A percentile compares a stretch with the other conserved stretches of the same genome.
These are phyloP conservation scores for Corrigiola litoralis DNA, from an alignment of 179 eudicot species.

Conservation along the genomic window DNA sequence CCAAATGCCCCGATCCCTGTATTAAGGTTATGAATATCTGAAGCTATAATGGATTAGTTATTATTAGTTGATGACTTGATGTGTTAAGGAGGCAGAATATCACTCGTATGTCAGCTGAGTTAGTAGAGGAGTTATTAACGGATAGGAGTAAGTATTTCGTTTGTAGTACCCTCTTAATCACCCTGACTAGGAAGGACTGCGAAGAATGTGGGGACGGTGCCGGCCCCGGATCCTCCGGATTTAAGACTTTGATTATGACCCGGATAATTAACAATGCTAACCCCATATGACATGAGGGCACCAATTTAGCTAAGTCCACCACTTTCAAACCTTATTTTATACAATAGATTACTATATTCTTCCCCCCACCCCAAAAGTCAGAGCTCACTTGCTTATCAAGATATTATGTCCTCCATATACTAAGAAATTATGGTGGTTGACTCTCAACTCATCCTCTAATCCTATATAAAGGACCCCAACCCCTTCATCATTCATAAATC, in stretches of 20 bases:
- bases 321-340: slow-evolving; percentile 24
- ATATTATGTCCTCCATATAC: slow-evolving; percentile 10
- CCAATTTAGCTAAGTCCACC: slow-evolving; percentile 16
- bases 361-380: slow-evolving; percentile 30
- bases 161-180: slow-evolving; percentile 20
- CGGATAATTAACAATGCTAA: slow-evolving; percentile 15
- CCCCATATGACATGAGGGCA: slow-evolving; percentile 27
- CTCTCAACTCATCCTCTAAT: not conserved
- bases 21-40: too few relatives aligned
- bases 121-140: too few relatives aligned
- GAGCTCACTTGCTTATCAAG: slow-evolving; percentile 27
- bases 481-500: not conserved
- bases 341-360: not conserved
- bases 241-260: slow-evolving; percentile 17
- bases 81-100: too few relatives aligned
- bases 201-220: slow-evolving; percentile 41
- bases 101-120: too few relatives aligned
- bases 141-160: too few relatives aligned
- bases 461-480: slow-evolving; percentile 23
- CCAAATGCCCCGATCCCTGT: too few relatives aligned
- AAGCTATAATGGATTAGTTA: too few relatives aligned
- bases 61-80: too few relatives aligned
- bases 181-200: slow-evolving; percentile 4
- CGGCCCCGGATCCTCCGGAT: slow-evolving; percentile 33
- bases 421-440: slow-evolving; percentile 15